Conservation (phyloP, 1,139 yeast species). For the Scheffersomyces quercinus region DNA sequence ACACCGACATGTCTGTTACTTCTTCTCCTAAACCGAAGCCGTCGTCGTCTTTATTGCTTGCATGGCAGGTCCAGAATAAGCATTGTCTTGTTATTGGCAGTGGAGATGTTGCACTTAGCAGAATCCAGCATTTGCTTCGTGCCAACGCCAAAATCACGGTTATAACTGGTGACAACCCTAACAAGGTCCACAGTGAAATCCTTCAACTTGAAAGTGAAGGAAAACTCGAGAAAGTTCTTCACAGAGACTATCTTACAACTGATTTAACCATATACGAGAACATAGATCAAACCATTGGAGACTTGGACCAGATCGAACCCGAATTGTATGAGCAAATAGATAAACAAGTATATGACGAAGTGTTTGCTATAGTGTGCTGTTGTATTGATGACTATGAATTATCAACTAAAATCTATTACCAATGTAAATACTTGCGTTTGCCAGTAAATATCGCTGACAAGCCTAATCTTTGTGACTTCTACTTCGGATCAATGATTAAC, state of each 20-base stretch:
- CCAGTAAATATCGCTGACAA: conserved; percentile 87
- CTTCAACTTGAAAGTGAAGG: conserved; percentile 40
- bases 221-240: conserved; percentile 38
- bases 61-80: conserved; percentile 68
- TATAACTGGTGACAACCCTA: conserved; percentile 26
- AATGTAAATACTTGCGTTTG: conserved; percentile 53
- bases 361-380: conserved; percentile 68
- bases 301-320: conserved; percentile 22
- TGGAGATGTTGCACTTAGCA: conserved; percentile 77
- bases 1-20: not conserved
- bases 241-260: conserved; percentile 40
- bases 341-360: conserved; percentile 31
- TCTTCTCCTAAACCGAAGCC: conserved; percentile 32
- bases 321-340: conserved; percentile 36
- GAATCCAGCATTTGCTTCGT: conserved; percentile 64
- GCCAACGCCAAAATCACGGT: conserved; percentile 75
- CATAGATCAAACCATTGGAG: conserved; percentile 9
- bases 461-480: conserved; percentile 80
- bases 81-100: conserved; percentile 78
- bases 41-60: conserved; percentile 66
- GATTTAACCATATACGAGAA: conserved; percentile 55
- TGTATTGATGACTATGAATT: conserved; percentile 73
- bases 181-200: conserved; percentile 46
- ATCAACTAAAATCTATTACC: conserved; percentile 59
- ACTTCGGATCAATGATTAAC: conserved; percentile 78